These are phyloP conservation scores for Puccinia brachypodii DNA, from an alignment of 1,284 basidiomycete species.

Conservation along the genomic window DNA sequence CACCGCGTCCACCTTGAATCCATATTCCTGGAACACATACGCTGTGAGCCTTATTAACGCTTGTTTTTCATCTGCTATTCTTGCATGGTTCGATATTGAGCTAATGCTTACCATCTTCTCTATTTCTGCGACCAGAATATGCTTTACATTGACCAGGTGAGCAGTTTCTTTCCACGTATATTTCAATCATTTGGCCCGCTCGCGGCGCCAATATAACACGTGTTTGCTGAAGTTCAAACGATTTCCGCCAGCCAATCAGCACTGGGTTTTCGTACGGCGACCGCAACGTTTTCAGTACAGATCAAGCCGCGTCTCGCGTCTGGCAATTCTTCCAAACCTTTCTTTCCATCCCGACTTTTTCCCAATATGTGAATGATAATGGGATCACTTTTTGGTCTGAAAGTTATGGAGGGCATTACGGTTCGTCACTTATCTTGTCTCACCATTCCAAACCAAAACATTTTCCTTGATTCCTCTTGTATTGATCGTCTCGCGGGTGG, in stretches of 20 bases:
- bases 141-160: conserved; percentile 70
- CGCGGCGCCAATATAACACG: too few relatives aligned
- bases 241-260: conserved; percentile 57
- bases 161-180: neutral
- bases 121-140: conserved; percentile 60
- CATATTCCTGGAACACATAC: conserved; percentile 67
- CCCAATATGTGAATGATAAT: conserved; percentile 20
- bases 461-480: too few relatives aligned
- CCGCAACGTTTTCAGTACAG: conserved; percentile 28
- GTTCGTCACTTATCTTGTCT: neutral
- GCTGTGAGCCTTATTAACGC: conserved; percentile 53
- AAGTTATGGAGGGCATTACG: conserved; percentile 48
- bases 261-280: conserved; percentile 49
- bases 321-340: conserved; percentile 48
- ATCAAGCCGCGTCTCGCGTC: conserved; percentile 38
- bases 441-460: neutral
- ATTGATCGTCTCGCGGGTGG: neutral
- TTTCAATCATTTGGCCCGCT: too few relatives aligned
- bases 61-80: neutral
- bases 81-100: neutral
- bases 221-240: neutral
- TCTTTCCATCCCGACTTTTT: conserved; percentile 29
- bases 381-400: conserved; percentile 41
- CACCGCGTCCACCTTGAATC: conserved; percentile 61
- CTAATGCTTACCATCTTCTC: conserved; percentile 9